These are phyloP conservation scores for Cadophora sp. DNA, from an alignment of 2,329 filamentous ascomycete genomes.

Conservation along the genomic window DNA sequence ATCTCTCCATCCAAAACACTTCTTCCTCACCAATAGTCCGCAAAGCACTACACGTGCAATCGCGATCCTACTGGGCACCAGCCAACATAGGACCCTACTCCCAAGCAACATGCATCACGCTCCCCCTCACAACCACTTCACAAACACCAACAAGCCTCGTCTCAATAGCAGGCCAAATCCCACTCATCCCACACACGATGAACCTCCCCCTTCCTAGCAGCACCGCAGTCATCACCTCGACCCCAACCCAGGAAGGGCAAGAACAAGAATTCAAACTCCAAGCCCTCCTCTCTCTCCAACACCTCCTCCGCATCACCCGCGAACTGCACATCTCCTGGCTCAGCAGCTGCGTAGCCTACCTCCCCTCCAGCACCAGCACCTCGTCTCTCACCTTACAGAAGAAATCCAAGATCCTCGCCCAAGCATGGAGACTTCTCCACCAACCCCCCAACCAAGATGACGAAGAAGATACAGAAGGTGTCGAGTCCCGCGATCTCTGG, in stretches of 20 bases:
- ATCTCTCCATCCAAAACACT: constrained; percentile 48
- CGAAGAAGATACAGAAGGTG: constrained; percentile 49
- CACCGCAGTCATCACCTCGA: constrained; percentile 33
- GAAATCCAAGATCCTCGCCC: constrained; percentile 51
- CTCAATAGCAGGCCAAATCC: constrained; percentile 89
- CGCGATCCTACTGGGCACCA: constrained; percentile 94
- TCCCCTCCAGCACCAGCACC: constrained; percentile 53
- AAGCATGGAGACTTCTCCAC: constrained; percentile 52
- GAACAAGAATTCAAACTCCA: constrained; percentile 57
- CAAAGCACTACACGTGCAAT: constrained; percentile 85
- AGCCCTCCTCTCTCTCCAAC: constrained; percentile 79
- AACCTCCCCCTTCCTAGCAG: constrained; percentile 50
- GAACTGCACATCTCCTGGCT: constrained; percentile 77
- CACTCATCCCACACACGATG: constrained; percentile 84
- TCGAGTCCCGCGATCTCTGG: constrained; percentile 69
- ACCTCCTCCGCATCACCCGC: constrained; percentile 82
- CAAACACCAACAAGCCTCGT: constrained; percentile 49
- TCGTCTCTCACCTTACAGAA: constrained; percentile 35
- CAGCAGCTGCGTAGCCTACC: constrained; percentile 77
- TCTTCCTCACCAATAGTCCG: constrained; percentile 45
- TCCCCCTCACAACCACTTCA: constrained; percentile 42
- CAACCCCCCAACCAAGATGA: constrained; percentile 33
- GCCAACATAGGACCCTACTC: constrained; percentile 98
- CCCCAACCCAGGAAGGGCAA: constrained; percentile 30
- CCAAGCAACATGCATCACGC: constrained; percentile 73